Evolutionary conservation across 176 grass and related monocot species (phyloP), one percentile per base, ranked within the genome.

Genomic region (Rhipidocladum racemiflorum): DNA sequence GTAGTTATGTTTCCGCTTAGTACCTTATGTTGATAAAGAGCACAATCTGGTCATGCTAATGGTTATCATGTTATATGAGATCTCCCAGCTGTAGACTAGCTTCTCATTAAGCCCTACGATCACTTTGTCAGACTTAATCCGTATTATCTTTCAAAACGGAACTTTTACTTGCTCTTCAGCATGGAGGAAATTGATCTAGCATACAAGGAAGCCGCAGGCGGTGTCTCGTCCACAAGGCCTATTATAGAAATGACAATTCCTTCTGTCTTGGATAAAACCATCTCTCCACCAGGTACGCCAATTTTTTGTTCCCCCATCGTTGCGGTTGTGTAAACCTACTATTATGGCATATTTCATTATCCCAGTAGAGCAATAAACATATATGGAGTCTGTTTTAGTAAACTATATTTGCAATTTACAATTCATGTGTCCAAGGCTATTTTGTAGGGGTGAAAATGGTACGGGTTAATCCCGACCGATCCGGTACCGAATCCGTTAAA

Each of bases 161-260:
- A 76, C 30, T 80, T 88, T 59, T 69, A 18, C 36, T 76, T 83
- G 59, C 77, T 72, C 34, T 87, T 53, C 82, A 95, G 96, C 55
- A 90, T 98, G 90, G 96, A 95, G 75, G 92, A 95, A 87, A 95
- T 98, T 78, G 87, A 98, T 72, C 16, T 82, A 63, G 96, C 92
- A 17, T 91, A 89, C 71, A 98, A 68, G 81, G 96, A 98, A 87
- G 96, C 96, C 55, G 83, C 82, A 74, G 83, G 30, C 6, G 92
- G 96, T 2, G 30, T 93, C 87, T 86, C 90, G 66, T 98, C 96
- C 70, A 95, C 81, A 83, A 98, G 96, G 80, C 96, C 96, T 86
- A 42, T 98, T 67, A 98, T 98, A 76, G 92, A 98, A 82, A 95
- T 98, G 96, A 98, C 92, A 15, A 95, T 98, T 86, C 96, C 92